Conservation (phyloP, 148 eudicot species). For the Pharnaceum exiguum region DNA sequence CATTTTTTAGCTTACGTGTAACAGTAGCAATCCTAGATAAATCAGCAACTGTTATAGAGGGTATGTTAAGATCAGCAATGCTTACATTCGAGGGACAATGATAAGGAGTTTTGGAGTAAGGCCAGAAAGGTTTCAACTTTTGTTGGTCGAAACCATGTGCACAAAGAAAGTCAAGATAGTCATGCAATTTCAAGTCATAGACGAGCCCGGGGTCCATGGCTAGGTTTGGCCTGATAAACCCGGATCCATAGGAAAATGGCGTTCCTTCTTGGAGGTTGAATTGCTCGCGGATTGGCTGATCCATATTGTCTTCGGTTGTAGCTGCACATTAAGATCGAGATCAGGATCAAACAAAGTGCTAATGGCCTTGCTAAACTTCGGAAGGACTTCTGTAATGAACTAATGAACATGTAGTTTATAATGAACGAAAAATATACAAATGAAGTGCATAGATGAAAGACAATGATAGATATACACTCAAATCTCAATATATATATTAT, state of each 20-base stretch:
- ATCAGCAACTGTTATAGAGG: constrained; percentile 27
- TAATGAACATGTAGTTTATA: too few relatives aligned
- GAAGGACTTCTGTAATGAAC: too few relatives aligned
- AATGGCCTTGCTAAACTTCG: too few relatives aligned
- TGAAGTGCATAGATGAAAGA: too few relatives aligned
- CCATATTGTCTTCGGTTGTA: too few relatives aligned
- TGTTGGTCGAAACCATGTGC: not conserved
- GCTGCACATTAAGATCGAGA: too few relatives aligned
- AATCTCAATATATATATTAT: too few relatives aligned
- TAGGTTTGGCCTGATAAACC: constrained; percentile 18
- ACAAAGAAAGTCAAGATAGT: constrained; percentile 17
- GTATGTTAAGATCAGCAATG: constrained; percentile 26
- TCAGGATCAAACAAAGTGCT: too few relatives aligned
- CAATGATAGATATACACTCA: too few relatives aligned
- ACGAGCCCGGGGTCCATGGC: constrained; percentile 28
- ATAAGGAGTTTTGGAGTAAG: not conserved
- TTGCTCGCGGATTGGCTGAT: too few relatives aligned
- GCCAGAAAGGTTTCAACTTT: not conserved
- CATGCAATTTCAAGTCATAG: constrained; percentile 13
- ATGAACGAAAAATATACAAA: too few relatives aligned
- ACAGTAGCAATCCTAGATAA: constrained; percentile 21
- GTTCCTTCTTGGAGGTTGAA: constrained; percentile 1
- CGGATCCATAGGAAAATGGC: constrained; percentile 17
- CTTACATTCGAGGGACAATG: not conserved
- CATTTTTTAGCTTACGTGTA: constrained; percentile 42